Conservation (phyloP, 805 yeast genomes). For the Isabelozyma rhagii region DNA sequence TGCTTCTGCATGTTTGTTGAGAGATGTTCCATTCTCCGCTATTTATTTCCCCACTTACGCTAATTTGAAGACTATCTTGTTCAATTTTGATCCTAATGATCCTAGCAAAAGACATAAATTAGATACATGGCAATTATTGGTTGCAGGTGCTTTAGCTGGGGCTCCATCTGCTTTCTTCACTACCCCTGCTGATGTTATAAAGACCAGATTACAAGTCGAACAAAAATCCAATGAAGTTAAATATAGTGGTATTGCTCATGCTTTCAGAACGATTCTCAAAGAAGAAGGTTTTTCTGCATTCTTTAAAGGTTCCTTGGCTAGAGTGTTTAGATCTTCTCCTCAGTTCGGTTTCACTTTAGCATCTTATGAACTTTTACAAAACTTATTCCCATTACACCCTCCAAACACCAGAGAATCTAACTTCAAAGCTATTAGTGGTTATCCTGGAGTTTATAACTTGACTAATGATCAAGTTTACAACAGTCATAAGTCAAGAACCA, state of each 20-base stretch:
- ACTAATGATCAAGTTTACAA: slow-evolving; percentile 44
- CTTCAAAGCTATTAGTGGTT: slow-evolving; percentile 42
- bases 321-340: slow-evolving; percentile 93
- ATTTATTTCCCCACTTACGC: slow-evolving; percentile 97
- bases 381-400: slow-evolving; percentile 65
- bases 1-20: slow-evolving; percentile 81
- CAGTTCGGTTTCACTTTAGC: slow-evolving; percentile 98
- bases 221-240: slow-evolving; percentile 71
- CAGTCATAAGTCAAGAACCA: slow-evolving; percentile 27
- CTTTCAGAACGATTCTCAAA: slow-evolving; percentile 64
- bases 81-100: slow-evolving; percentile 75
- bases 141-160: slow-evolving; percentile 93
- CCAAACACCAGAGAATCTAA: slow-evolving; percentile 42
- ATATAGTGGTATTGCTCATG: slow-evolving; percentile 75
- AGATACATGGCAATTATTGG: slow-evolving; percentile 77
- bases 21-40: slow-evolving; percentile 96
- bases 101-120: slow-evolving; percentile 56
- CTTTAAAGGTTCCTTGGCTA: slow-evolving; percentile 95
- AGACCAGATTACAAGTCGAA: slow-evolving; percentile 89
- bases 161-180: slow-evolving; percentile 97
- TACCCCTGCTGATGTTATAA: slow-evolving; percentile 95
- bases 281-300: slow-evolving; percentile 87
- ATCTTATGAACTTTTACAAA: slow-evolving; percentile 90
- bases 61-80: slow-evolving; percentile 78
- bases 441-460: slow-evolving; percentile 44